phyloP scores from a whole-genome alignment of 768 basidiomycete species.

The Daedaleopsis nitida region DNA sequence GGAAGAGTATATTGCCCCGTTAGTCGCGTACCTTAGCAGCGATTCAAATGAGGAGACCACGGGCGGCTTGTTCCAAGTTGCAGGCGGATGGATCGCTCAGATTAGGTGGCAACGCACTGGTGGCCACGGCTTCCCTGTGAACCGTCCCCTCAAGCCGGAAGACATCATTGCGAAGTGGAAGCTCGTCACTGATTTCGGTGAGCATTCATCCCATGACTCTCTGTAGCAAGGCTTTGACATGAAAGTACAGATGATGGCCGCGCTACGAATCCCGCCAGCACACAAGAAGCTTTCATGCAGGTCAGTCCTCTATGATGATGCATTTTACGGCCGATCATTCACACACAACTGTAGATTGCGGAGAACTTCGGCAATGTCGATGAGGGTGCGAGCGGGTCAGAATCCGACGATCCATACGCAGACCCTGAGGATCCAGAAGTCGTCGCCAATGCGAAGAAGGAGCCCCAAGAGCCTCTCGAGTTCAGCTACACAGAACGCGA shows the following conservation, averaged over 20 bases:
- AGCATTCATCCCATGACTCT: conserved; percentile 25
- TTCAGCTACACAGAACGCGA: conserved; percentile 87
- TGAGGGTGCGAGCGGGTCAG: conserved; percentile 24
- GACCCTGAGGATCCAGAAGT: conserved; percentile 84
- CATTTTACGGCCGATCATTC: background rate
- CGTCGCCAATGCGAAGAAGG: conserved; percentile 81
- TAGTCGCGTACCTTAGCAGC: conserved; percentile 89
- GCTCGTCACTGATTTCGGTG: conserved; percentile 82
- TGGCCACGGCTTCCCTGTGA: conserved; percentile 85
- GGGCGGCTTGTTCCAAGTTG: conserved; percentile 81
- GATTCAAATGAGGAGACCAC: conserved; percentile 75
- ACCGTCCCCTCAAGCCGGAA: conserved; percentile 76
- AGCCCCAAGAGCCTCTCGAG: conserved; percentile 50
- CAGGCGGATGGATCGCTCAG: conserved; percentile 90
- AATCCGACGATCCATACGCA: conserved; percentile 46
- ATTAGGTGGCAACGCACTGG: conserved; percentile 91
- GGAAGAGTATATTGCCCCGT: conserved; percentile 91
- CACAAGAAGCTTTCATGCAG: conserved; percentile 77
- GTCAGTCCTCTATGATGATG: conserved; percentile 33
- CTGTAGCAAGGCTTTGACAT: background rate
- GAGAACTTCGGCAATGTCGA: conserved; percentile 57
- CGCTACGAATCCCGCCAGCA: conserved; percentile 76
- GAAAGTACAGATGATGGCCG: conserved; percentile 66
- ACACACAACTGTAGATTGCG: conserved; percentile 40
- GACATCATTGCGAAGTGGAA: conserved; percentile 80